Conservation (phyloP, 768 basidiomycete genomes). For the Mycena venus region DNA sequence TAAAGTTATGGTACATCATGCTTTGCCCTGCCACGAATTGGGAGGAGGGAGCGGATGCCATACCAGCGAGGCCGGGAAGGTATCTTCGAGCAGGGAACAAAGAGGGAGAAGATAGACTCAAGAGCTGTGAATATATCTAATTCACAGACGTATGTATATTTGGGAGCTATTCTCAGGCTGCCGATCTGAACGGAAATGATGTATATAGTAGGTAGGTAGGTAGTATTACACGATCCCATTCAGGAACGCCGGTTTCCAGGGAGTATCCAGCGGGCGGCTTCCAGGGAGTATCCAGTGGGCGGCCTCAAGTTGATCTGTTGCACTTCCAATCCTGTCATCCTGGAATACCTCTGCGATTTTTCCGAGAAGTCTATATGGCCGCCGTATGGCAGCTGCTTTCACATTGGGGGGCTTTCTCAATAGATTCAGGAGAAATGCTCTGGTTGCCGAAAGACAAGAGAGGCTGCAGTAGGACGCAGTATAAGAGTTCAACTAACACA, state of each 20-base stretch:
- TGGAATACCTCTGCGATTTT: background rate
- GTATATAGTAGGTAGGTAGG: no score
- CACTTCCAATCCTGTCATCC: background rate
- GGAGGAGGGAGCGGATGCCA: background rate
- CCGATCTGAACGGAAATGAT: constrained; percentile 9
- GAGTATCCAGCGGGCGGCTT: no score
- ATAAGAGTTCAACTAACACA: no score
- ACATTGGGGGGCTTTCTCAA: background rate
- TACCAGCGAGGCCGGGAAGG: background rate
- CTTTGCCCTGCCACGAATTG: constrained; percentile 2
- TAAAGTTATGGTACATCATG: constrained; percentile 16
- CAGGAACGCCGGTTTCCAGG: no score
- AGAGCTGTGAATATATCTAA: constrained; percentile 10
- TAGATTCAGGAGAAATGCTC: background rate
- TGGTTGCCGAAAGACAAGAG: background rate
- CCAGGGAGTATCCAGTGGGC: no score
- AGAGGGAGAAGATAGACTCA: constrained; percentile 5
- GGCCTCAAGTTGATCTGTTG: background rate
- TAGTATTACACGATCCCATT: no score
- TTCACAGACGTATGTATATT: constrained; percentile 6
- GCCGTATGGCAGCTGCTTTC: background rate
- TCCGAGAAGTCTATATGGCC: background rate
- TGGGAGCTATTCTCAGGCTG: constrained; percentile 7
- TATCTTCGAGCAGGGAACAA: background rate
- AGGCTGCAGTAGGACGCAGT: background rate